phyloP scores from a whole-genome alignment of 305 asterid species.

The Ajuga reptans region DNA sequence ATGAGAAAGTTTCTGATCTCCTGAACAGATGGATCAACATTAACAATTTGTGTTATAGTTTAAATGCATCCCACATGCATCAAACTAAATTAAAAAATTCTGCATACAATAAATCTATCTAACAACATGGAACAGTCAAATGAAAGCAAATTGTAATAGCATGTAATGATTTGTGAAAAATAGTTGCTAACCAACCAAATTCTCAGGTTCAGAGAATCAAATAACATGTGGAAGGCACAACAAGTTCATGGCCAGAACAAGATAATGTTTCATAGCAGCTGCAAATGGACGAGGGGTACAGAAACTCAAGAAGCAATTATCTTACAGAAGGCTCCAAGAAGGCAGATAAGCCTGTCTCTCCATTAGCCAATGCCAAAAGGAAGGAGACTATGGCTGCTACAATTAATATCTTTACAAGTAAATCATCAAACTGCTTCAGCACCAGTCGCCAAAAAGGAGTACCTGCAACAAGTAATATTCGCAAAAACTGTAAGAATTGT shows the following conservation, averaged over 20 bases:
- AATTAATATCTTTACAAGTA: conserved; percentile 90
- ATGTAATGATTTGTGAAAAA: not conserved
- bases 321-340: conserved; percentile 96
- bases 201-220: conserved; percentile 4
- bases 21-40: not conserved
- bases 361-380: conserved; percentile 81
- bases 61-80: not conserved
- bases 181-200: not conserved
- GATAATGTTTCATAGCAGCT: not conserved
- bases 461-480: conserved; percentile 38
- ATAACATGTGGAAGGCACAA: not conserved
- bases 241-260: not conserved
- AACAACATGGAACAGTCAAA: not conserved
- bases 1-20: not conserved
- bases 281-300: not conserved
- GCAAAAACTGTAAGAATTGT: not conserved
- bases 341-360: conserved; percentile 94
- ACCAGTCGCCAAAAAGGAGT: conserved; percentile 93
- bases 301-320: conserved; percentile 19
- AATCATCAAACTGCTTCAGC: conserved; percentile 93
- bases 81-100: not conserved
- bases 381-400: conserved; percentile 87
- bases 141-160: not conserved
- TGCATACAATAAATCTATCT: not conserved
- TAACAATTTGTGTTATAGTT: not conserved